Evolutionary conservation across 2,329 filamentous ascomycete genomes (phyloP), one percentile per base, ranked within the genome.

Genomic region (Xenosphaeropsis pyriputrescens): DNA sequence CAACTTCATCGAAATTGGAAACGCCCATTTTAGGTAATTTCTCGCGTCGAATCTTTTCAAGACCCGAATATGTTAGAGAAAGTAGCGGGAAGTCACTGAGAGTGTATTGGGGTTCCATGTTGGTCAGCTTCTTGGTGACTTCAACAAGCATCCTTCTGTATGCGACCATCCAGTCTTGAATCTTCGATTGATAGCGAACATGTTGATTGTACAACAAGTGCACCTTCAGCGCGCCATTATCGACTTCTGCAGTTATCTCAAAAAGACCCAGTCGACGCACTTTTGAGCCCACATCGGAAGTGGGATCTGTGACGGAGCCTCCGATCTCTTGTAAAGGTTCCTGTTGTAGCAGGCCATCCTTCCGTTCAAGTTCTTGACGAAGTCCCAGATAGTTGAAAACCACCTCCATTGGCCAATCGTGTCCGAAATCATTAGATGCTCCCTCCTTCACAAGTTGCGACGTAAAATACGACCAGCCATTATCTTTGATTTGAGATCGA

Each of bases 361-460:
- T 47, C 1, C 52, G 48, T 36, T 66, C 62, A 2, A 64, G 50
- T 32, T 65, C 59, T 43, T 67, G 63, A 39, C 58, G 57, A 33
- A 59, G 50, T 11, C 62, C 63, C 1, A 60, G 53, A 41, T 65
- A 69, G 47, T 69, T 68, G 51, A 69, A 66, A 0, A 63, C 47
- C 2, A 69, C 42, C 43, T 70, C 67, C 43, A 64, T 57, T 1
- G 54, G 49, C n/a, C 50, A 51, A 40, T 60, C 55, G 2, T 55
- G 43, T 1, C 42, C 41, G 43, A 57, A 60, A 18, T 53, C 43
- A 17, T 57, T 43, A 11, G 22, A 26, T 9, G 12, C 4, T 3
- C 2, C 42, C 43, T 3, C 53, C 52, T 2, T 47, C 45, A 14
- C 44, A 38, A 29, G 45, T 56, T 33, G 50, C 1, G 52, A 50